A percentile compares a stretch with the other conserved stretches of the same genome.
Evolutionary conservation across 345 rosid species (phyloP).

Genomic region (Arabis hirsuta): DNA sequence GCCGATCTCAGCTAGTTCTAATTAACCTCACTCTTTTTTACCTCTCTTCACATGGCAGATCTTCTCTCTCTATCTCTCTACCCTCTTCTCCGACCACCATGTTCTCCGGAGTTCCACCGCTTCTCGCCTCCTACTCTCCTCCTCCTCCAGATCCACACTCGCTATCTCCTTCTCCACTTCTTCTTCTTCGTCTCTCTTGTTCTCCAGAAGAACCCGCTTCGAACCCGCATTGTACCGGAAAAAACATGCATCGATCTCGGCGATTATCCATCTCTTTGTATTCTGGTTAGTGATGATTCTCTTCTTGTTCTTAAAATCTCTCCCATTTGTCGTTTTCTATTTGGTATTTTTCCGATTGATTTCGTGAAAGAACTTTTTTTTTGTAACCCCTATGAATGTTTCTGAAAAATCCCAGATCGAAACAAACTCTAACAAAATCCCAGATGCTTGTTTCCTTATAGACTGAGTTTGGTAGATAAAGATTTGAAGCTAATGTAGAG

Average conservation of each 20-base stretch:
- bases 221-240: slow-evolving; percentile 41
- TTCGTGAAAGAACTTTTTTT: neutral
- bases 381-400: slow-evolving; percentile 27
- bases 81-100: too few species aligned
- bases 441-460: neutral
- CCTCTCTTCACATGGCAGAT: too few species aligned
- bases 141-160: too few species aligned
- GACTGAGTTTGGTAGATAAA: slow-evolving; percentile 3
- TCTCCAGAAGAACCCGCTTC: too few species aligned
- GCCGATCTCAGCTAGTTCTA: too few species aligned
- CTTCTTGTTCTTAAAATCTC: neutral
- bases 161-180: too few species aligned
- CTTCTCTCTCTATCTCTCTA: too few species aligned
- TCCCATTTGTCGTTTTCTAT: slow-evolving; percentile 37
- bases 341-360: slow-evolving; percentile 20
- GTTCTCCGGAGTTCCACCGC: too few species aligned
- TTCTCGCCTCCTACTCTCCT: too few species aligned
- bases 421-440: neutral
- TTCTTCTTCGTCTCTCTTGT: too few species aligned
- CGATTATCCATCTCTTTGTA: neutral
- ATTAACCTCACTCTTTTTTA: too few species aligned
- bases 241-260: slow-evolving; percentile 3
- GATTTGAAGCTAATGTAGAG: slow-evolving; percentile 2
- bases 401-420: slow-evolving; percentile 26
- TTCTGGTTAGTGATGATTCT: slow-evolving; percentile 23